Evolutionary conservation across 495 filamentous ascomycete genomes (phyloP), one percentile per base, ranked within the genome.

Genomic region (Hyaloscypha bicolor): DNA sequence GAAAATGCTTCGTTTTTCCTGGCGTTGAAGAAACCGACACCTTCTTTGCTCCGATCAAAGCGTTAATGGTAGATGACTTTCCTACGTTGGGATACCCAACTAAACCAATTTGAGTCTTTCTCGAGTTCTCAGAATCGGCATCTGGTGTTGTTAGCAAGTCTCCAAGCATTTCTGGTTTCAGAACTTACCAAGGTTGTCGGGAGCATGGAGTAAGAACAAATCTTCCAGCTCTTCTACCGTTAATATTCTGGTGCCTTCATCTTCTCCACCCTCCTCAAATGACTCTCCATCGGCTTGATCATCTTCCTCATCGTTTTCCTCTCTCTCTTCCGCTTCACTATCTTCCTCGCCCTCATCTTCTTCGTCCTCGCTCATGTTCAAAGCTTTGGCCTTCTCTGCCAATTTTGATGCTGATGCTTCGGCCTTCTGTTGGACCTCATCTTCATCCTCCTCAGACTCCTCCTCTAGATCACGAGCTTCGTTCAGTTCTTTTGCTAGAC

Each of bases 21-120:
- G 96, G 96, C 2, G 96, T 99, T 32, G 94, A 88, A 48, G 96
- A 98, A 51, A 99, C 96, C 2, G 94, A 97, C 5, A 99, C 96
- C 79, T 98, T 98, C 84, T 97, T 98, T 63, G 96, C 90, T 60
- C 96, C 96, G 65, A 97, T 92, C 51, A 99, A 87, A 14, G 96
- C 94, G 80, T 99, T 99, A 83, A 99, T 98, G 9, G 96, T 99
- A 51, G 93, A 97, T 8, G 96, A 98, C 78, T 99, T 99, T 73
- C 96, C 96, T 70, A 98, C 96, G 79, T 99, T 99, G 68, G 96
- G 96, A 80, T 99, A 99, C 35, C 96, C 96, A 61, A 99, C 95
- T 16, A 99, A 84, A 69, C 96, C 96, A 72, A 99, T 95, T 65
- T 89, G 86, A 21, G 92, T 89, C 76, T 94, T 97, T 68, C 85